Percentiles rank a stretch among this genome's conserved stretches.
phyloP scores from a whole-genome alignment of 2,329 filamentous ascomycete species.

The Cordyceps farinosa region DNA sequence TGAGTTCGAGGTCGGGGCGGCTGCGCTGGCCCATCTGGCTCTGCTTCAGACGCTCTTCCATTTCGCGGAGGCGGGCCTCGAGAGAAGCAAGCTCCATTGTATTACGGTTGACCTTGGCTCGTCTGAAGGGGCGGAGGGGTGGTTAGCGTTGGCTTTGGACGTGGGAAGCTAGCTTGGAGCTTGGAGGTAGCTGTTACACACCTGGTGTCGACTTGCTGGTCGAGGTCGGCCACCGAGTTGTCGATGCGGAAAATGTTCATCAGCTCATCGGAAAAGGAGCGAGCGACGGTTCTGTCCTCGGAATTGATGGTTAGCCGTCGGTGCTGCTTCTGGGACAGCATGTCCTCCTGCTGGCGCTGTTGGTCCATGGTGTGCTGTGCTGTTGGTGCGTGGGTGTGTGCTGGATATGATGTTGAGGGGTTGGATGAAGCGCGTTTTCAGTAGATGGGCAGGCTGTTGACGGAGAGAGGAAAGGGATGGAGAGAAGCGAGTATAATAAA shows the following conservation, averaged over 20 bases:
- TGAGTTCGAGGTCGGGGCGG: constrained; percentile 23
- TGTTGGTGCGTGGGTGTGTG: not conserved
- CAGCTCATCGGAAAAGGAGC: constrained; percentile 79
- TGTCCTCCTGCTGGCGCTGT: constrained; percentile 1
- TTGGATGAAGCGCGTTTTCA: not conserved
- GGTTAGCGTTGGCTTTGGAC: not conserved
- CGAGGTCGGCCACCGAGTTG: constrained; percentile 68
- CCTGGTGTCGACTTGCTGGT: constrained; percentile 77
- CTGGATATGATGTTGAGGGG: not conserved
- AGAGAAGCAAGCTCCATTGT: constrained; percentile 79
- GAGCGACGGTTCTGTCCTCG: constrained; percentile 70
- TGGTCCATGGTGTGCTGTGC: constrained; percentile 5
- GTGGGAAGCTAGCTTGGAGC: not conserved
- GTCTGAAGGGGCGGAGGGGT: constrained; percentile 47
- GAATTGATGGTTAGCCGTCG: constrained; percentile 14
- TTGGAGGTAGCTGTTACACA: constrained; percentile 42
- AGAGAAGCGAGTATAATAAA: constrained; percentile 15
- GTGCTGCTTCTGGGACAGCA: constrained; percentile 10
- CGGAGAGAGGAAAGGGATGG: not conserved
- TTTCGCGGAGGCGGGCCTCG: constrained; percentile 77
- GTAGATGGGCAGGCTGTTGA: not conserved
- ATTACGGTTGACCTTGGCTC: constrained; percentile 71
- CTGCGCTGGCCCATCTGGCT: constrained; percentile 30
- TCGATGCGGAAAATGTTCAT: constrained; percentile 89
- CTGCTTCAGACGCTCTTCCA: constrained; percentile 69